Percentiles rank a stretch among this genome's conserved stretches.
These are phyloP conservation scores for Scolecobasidium constrictum DNA, from an alignment of 2,329 filamentous ascomycete genomes.

Conservation along the genomic window DNA sequence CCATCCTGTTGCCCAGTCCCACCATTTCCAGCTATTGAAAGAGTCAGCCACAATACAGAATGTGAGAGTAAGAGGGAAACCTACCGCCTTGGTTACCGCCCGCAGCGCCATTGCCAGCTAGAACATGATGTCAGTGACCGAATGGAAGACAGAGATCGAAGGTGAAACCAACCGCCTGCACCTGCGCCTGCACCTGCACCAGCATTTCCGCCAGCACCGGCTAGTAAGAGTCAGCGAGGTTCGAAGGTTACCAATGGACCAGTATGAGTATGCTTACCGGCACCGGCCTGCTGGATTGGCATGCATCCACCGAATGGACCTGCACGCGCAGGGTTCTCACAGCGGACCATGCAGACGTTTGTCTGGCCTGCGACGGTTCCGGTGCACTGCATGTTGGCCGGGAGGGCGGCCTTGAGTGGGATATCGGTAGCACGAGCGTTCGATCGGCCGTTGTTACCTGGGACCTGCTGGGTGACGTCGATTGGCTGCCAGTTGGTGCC, in stretches of 20 bases:
- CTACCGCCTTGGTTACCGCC: too few species aligned
- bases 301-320: conserved; percentile 50
- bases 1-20: too few species aligned
- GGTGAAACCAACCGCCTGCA: too few species aligned
- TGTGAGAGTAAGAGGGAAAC: too few species aligned
- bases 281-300: conserved; percentile 34
- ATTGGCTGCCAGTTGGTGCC: conserved; percentile 42
- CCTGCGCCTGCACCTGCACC: background rate
- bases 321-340: conserved; percentile 48
- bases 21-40: too few species aligned
- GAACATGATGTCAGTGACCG: too few species aligned
- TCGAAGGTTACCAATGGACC: background rate
- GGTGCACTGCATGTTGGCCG: conserved; percentile 44
- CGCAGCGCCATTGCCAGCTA: too few species aligned
- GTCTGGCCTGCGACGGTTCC: conserved; percentile 48
- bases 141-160: too few species aligned
- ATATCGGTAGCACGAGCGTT: conserved; percentile 13
- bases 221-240: background rate
- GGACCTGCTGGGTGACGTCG: conserved; percentile 43
- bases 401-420: conserved; percentile 48
- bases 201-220: background rate
- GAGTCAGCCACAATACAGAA: too few species aligned
- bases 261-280: too few species aligned
- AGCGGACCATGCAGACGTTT: conserved; percentile 53
- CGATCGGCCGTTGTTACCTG: conserved; percentile 39